Percentiles rank a stretch among this genome's conserved stretches.
These are phyloP conservation scores for Cardamine chenopodiifolia DNA, from an alignment of 345 rosid genomes.

Conservation along the genomic window DNA sequence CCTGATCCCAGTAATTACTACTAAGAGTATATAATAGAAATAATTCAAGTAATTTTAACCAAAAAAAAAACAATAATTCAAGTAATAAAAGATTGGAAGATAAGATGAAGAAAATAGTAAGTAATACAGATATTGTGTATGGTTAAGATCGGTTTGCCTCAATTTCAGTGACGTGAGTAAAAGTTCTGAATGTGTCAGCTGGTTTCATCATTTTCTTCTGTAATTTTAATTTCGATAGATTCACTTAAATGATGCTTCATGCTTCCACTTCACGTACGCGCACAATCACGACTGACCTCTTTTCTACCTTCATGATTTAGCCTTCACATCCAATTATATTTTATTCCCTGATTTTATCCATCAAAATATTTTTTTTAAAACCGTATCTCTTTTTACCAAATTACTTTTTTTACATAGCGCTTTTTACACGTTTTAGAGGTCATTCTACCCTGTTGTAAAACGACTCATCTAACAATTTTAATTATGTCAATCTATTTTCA, in stretches of 20 bases:
- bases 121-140: not conserved
- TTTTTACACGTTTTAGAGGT: not conserved
- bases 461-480: not conserved
- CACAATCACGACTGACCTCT: slow-evolving; percentile 38
- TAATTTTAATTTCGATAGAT: slow-evolving; percentile 24
- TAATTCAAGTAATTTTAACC: not conserved
- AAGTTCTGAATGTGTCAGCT: slow-evolving; percentile 40
- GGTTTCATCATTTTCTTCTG: slow-evolving; percentile 21
- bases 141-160: slow-evolving; percentile 33
- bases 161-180: slow-evolving; percentile 38
- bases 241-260: slow-evolving; percentile 36
- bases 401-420: not conserved
- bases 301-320: slow-evolving; percentile 16
- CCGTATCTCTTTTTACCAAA: not conserved
- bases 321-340: slow-evolving; percentile 22
- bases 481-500: not conserved
- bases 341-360: slow-evolving; percentile 26
- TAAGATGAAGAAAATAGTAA: not conserved
- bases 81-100: not conserved
- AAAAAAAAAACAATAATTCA: not conserved
- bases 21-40: not conserved
- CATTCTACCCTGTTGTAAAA: not conserved
- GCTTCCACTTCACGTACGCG: slow-evolving; percentile 46
- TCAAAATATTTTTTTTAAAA: not conserved
- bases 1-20: not conserved